Evolutionary conservation across 2,329 filamentous ascomycete species (phyloP).

Genomic region (Leptographium galeiforme): DNA sequence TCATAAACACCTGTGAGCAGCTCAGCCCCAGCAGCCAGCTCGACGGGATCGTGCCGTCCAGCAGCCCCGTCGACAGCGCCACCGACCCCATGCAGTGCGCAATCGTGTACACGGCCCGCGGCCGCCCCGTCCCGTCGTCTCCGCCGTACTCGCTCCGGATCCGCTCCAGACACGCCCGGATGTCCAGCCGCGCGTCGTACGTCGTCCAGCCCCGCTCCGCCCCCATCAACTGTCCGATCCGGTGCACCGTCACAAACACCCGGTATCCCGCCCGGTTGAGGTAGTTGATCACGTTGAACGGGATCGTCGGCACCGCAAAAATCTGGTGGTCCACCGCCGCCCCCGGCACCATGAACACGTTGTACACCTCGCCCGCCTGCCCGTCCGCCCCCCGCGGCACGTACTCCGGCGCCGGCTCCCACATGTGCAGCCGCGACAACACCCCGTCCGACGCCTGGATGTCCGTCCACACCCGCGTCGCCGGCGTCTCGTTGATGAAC

Average conservation of each 20-base stretch:
- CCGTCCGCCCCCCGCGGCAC: slow-evolving; percentile 11
- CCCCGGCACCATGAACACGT: slow-evolving; percentile 48
- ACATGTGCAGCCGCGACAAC: slow-evolving; percentile 39
- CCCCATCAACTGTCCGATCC: slow-evolving; percentile 39
- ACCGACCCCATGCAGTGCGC: slow-evolving; percentile 53
- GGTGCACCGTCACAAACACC: slow-evolving; percentile 43
- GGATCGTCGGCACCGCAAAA: slow-evolving; percentile 47
- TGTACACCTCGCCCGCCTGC: slow-evolving; percentile 23
- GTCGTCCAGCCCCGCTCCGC: slow-evolving; percentile 42
- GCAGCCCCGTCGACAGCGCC: slow-evolving; percentile 41
- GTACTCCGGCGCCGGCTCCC: slow-evolving; percentile 37
- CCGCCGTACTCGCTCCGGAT: slow-evolving; percentile 28
- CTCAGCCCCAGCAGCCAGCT: slow-evolving; percentile 45
- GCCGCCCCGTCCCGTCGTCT: neutral
- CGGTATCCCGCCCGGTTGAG: slow-evolving; percentile 47
- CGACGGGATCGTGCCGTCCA: slow-evolving; percentile 46
- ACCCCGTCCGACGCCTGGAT: slow-evolving; percentile 40
- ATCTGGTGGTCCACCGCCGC: slow-evolving; percentile 51
- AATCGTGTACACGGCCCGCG: slow-evolving; percentile 37
- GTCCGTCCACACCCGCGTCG: slow-evolving; percentile 25
- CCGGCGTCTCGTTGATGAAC: slow-evolving; percentile 37
- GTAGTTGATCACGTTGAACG: slow-evolving; percentile 50
- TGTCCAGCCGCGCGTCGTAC: slow-evolving; percentile 45
- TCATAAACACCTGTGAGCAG: slow-evolving; percentile 49
- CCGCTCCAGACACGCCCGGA: slow-evolving; percentile 39